Evolutionary conservation across 352 stramenopile species (phyloP).

Genomic region (Pythium phragmitis): DNA sequence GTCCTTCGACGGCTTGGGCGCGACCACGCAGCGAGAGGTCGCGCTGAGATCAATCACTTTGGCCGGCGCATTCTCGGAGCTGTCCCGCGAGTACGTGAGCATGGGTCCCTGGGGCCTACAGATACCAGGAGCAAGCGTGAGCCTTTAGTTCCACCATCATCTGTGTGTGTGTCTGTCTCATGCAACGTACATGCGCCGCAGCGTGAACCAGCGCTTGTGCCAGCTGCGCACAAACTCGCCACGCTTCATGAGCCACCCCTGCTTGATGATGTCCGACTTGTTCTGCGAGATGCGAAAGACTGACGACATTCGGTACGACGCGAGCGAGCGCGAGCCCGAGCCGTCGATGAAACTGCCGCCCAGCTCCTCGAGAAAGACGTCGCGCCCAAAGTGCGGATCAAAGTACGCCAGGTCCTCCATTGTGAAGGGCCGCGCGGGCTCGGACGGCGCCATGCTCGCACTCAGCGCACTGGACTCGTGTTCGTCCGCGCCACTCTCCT

Average conservation of each 20-base stretch:
- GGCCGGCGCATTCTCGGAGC: conserved; percentile 37
- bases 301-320: conserved; percentile 66
- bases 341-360: conserved; percentile 58
- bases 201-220: conserved; percentile 80
- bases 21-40: conserved; percentile 66
- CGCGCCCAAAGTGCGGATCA: conserved; percentile 65
- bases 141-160: not conserved
- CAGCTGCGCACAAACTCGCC: conserved; percentile 76
- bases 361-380: conserved; percentile 69
- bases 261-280: conserved; percentile 42
- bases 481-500: conserved; percentile 22
- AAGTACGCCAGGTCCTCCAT: conserved; percentile 68
- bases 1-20: conserved; percentile 56
- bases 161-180: too few relatives aligned
- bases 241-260: conserved; percentile 82
- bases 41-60: conserved; percentile 80
- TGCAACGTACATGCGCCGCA: conserved; percentile 57
- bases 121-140: not conserved
- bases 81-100: conserved; percentile 78
- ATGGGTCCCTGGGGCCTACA: conserved; percentile 64
- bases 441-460: not conserved
- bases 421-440: conserved; percentile 39
- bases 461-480: conserved; percentile 11
- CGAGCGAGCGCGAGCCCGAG: conserved; percentile 58
- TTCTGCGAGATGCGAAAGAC: conserved; percentile 52